Percentiles rank a stretch among this genome's conserved stretches.
These are phyloP conservation scores for Xylaria multiplex DNA, from an alignment of 2,329 filamentous ascomycete species.

Conservation along the genomic window DNA sequence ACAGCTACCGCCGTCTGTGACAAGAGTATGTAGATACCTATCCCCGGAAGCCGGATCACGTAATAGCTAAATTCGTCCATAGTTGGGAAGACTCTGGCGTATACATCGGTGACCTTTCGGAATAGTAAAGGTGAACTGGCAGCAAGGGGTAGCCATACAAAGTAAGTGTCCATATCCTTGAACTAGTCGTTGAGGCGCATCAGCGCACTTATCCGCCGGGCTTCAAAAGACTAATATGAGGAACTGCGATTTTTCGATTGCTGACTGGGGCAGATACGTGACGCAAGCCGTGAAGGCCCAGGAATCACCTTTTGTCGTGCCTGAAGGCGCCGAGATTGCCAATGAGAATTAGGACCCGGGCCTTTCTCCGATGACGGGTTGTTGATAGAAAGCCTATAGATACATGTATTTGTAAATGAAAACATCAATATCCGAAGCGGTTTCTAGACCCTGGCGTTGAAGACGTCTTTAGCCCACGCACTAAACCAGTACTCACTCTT, in stretches of 20 bases:
- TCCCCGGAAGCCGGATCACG: background rate
- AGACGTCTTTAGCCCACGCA: too few species aligned
- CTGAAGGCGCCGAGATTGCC: slow-evolving; percentile 41
- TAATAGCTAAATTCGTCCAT: slow-evolving; percentile 13
- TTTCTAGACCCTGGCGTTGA: too few species aligned
- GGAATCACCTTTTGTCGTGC: slow-evolving; percentile 39
- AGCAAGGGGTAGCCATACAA: slow-evolving; percentile 72
- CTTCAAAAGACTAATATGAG: background rate
- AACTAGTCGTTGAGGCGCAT: background rate
- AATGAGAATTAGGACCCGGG: slow-evolving; percentile 19
- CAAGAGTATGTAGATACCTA: slow-evolving; percentile 60
- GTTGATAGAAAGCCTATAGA: too few species aligned
- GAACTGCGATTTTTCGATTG: background rate
- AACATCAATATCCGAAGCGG: background rate
- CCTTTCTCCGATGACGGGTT: too few species aligned
- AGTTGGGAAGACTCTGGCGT: slow-evolving; percentile 74
- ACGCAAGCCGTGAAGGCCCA: slow-evolving; percentile 47
- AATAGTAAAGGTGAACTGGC: slow-evolving; percentile 69
- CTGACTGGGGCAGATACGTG: slow-evolving; percentile 54
- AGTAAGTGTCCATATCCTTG: slow-evolving; percentile 55
- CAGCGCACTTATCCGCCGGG: background rate
- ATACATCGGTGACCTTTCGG: slow-evolving; percentile 67
- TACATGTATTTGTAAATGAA: too few species aligned
- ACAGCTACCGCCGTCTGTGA: slow-evolving; percentile 68
- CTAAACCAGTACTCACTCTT: too few species aligned